Conservation (phyloP, 768 basidiomycete species). For the Boletus barrowsii region DNA sequence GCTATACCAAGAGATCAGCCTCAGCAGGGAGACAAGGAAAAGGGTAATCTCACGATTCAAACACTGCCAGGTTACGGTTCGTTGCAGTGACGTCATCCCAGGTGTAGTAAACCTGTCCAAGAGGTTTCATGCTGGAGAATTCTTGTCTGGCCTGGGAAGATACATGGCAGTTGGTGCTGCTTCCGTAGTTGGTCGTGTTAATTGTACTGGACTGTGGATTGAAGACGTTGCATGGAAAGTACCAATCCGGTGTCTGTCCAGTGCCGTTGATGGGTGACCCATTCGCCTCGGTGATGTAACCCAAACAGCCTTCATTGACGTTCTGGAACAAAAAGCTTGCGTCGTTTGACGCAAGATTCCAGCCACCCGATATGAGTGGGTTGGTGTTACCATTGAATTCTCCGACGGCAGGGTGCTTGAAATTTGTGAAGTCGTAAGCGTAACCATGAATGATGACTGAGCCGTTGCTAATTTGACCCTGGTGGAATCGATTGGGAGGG, state of each 20-base stretch:
- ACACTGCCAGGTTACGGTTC: constrained; percentile 85
- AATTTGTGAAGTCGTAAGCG: constrained; percentile 87
- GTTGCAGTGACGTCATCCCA: constrained; percentile 80
- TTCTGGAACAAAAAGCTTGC: constrained; percentile 95
- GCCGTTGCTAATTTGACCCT: constrained; percentile 69
- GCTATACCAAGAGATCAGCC: constrained; percentile 39
- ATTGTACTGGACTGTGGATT: constrained; percentile 62
- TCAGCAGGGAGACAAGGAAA: constrained; percentile 1
- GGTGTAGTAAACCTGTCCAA: constrained; percentile 90
- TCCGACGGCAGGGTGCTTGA: constrained; percentile 72
- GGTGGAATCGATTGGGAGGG: constrained; percentile 78
- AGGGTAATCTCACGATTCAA: constrained; percentile 70
- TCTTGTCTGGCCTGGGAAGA: constrained; percentile 47
- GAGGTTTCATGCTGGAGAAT: constrained; percentile 48
- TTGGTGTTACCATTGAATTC: constrained; percentile 78
- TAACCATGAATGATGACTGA: constrained; percentile 94
- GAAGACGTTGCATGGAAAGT: constrained; percentile 95
- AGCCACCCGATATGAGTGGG: constrained; percentile 75
- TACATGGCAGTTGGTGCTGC: constrained; percentile 70
- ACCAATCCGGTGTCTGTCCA: constrained; percentile 76
- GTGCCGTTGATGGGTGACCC: constrained; percentile 69
- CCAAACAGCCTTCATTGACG: constrained; percentile 78
- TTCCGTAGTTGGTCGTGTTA: constrained; percentile 70
- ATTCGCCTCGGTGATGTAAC: constrained; percentile 67
- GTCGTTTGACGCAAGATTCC: constrained; percentile 82